These are phyloP conservation scores for Pythium volutum DNA, from an alignment of 352 stramenopile genomes.

Conservation along the genomic window DNA sequence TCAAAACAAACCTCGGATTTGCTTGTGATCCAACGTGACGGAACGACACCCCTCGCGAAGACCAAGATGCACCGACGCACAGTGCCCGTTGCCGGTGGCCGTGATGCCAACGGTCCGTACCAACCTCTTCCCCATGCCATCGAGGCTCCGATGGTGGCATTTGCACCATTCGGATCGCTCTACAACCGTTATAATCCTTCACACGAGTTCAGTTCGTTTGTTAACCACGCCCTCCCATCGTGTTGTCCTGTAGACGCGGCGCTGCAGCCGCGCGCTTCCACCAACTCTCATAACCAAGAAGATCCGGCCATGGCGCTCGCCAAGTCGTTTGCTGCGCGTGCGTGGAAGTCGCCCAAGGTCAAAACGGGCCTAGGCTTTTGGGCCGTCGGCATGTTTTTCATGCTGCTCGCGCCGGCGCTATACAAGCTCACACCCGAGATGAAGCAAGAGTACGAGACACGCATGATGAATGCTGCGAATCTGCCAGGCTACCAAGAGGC, in stretches of 20 bases:
- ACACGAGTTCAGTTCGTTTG: neutral
- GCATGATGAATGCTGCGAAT: slow-evolving; percentile 73
- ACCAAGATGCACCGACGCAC: slow-evolving; percentile 28
- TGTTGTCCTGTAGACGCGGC: slow-evolving; percentile 17
- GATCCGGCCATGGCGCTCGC: slow-evolving; percentile 55
- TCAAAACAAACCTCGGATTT: neutral
- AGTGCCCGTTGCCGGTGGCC: slow-evolving; percentile 17
- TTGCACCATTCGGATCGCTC: neutral
- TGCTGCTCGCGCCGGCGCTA: slow-evolving; percentile 66
- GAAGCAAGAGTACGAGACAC: slow-evolving; percentile 70
- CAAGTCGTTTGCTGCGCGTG: slow-evolving; percentile 46
- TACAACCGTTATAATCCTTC: neutral
- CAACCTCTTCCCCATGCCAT: neutral
- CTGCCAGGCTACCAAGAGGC: slow-evolving; percentile 74
- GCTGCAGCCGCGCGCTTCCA: slow-evolving; percentile 16
- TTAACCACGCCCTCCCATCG: neutral
- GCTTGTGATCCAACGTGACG: neutral
- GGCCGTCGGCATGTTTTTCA: slow-evolving; percentile 81
- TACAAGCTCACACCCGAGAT: slow-evolving; percentile 67
- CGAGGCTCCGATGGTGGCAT: neutral
- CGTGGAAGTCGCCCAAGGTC: slow-evolving; percentile 58
- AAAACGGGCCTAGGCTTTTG: slow-evolving; percentile 65
- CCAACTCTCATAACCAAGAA: slow-evolving; percentile 11
- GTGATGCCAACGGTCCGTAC: slow-evolving; percentile 11
- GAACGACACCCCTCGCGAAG: neutral